Percentiles rank a stretch among this genome's conserved stretches.
Conservation (phyloP, 2,329 filamentous ascomycete genomes). For the Ambrosiella cleistominuta region DNA sequence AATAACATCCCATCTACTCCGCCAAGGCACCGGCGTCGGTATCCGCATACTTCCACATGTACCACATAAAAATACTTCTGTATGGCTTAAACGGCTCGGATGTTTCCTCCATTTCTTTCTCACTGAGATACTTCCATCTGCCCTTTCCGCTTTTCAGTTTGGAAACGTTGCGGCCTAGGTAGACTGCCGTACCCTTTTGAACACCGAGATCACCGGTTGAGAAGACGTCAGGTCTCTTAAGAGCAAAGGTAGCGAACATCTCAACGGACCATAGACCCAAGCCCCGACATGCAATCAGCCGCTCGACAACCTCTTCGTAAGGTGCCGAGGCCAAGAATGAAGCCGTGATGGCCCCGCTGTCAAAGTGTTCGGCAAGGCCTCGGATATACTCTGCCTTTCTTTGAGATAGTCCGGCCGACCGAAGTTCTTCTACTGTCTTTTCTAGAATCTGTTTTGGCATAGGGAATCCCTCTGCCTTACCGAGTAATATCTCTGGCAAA, state of each 20-base stretch:
- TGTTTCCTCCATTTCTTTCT: conserved; percentile 76
- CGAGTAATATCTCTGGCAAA: conserved; percentile 1
- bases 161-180: conserved; percentile 62
- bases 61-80: conserved; percentile 92
- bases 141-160: conserved; percentile 59
- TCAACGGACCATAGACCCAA: conserved; percentile 84
- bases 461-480: conserved; percentile 41
- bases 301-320: conserved; percentile 73
- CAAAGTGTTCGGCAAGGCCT: conserved; percentile 71
- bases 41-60: conserved; percentile 81
- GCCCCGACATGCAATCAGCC: conserved; percentile 69
- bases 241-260: conserved; percentile 94
- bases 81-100: conserved; percentile 71
- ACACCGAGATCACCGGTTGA: conserved; percentile 83
- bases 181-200: conserved; percentile 83
- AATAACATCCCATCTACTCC: conserved; percentile 16
- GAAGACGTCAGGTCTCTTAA: conserved; percentile 90
- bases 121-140: conserved; percentile 97
- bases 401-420: conserved; percentile 76
- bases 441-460: conserved; percentile 54
- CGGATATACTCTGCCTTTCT: conserved; percentile 91
- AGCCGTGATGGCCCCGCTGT: conserved; percentile 54
- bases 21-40: conserved; percentile 53
- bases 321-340: conserved; percentile 53
- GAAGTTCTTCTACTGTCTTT: conserved; percentile 47